Evolutionary conservation across 495 filamentous ascomycete species (phyloP).

Genomic region (Aspergillus sclerotioniger): DNA sequence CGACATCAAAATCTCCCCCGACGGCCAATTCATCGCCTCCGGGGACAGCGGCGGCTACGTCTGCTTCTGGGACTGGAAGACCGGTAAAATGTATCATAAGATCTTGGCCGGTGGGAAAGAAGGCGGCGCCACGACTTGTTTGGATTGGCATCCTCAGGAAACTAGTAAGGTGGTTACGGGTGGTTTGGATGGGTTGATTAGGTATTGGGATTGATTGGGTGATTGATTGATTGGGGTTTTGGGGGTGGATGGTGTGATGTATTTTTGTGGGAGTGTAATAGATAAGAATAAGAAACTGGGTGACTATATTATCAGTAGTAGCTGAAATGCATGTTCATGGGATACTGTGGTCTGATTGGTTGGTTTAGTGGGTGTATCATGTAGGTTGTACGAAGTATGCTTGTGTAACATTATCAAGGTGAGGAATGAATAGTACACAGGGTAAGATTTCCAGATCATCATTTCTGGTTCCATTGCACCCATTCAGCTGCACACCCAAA

Average conservation of each 20-base stretch:
- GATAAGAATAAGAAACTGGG: no score
- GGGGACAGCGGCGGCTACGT: constrained; percentile 86
- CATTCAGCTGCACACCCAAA: no score
- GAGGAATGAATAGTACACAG: background rate
- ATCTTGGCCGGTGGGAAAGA: constrained; percentile 67
- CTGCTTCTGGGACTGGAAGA: constrained; percentile 99
- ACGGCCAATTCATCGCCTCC: constrained; percentile 80
- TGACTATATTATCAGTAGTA: no score
- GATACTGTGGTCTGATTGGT: no score
- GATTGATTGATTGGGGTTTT: constrained; percentile 52
- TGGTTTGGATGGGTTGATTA: constrained; percentile 82
- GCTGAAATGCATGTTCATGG: no score
- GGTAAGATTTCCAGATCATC: no score
- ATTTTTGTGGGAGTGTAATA: no score
- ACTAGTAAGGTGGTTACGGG: constrained; percentile 90
- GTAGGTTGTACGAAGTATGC: no score
- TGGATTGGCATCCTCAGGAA: constrained; percentile 94
- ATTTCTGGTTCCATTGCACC: no score
- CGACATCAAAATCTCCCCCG: constrained; percentile 82
- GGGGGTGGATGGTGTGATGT: no score
- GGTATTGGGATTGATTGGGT: constrained; percentile 88
- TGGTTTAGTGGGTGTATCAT: no score
- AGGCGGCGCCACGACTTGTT: constrained; percentile 69
- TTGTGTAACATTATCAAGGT: background rate
- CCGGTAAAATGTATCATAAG: constrained; percentile 97